Conservation (phyloP, 2,329 filamentous ascomycete genomes). For the Laburnicola sp. region DNA sequence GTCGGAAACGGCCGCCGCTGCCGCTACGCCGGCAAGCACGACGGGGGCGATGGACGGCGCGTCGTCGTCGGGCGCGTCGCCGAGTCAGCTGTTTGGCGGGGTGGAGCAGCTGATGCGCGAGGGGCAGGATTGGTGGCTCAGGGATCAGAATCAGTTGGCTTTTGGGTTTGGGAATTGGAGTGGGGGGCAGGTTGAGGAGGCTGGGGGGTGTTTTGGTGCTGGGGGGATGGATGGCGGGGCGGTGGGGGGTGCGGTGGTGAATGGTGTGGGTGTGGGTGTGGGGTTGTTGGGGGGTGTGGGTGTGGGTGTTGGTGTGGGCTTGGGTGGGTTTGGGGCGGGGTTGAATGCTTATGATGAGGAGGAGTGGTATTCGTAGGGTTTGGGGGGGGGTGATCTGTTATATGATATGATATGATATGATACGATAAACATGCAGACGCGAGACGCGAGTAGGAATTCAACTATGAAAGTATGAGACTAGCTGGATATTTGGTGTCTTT, state of each 20-base stretch:
- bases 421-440: too few relatives aligned
- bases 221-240: slow-evolving; percentile 27
- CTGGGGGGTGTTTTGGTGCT: slow-evolving; percentile 32
- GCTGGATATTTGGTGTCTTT: too few relatives aligned
- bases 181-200: slow-evolving; percentile 29
- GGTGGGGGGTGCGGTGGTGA: slow-evolving; percentile 11
- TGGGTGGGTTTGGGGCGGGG: slow-evolving; percentile 13
- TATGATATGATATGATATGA: too few relatives aligned
- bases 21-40: slow-evolving; percentile 23
- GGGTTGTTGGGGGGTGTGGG: slow-evolving; percentile 4
- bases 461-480: too few relatives aligned
- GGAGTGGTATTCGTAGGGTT: slow-evolving; percentile 26
- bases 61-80: slow-evolving; percentile 43
- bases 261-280: slow-evolving; percentile 10
- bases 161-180: slow-evolving; percentile 67
- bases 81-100: slow-evolving; percentile 60
- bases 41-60: slow-evolving; percentile 23
- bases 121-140: slow-evolving; percentile 64
- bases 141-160: slow-evolving; percentile 64
- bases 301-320: slow-evolving; percentile 7
- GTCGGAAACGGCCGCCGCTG: slow-evolving; percentile 17
- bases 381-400: not conserved
- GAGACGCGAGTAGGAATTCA: too few relatives aligned
- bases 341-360: slow-evolving; percentile 31
- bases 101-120: slow-evolving; percentile 65